Evolutionary conservation across 169 alveolate species (phyloP).

Genomic region (Miamiensis avidus): DNA sequence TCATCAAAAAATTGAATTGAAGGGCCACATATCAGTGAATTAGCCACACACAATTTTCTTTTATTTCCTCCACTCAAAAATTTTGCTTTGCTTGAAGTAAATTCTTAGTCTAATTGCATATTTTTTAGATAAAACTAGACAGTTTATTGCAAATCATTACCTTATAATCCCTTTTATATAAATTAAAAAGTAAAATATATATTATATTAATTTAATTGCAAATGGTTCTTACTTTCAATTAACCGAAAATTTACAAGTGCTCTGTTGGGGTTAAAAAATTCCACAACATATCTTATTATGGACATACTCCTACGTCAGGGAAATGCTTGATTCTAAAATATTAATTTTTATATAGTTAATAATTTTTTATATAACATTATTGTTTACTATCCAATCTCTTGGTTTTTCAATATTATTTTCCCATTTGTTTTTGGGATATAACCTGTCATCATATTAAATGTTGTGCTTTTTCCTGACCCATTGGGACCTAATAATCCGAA

Average conservation of each 20-base stretch:
- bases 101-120: conserved; percentile 45
- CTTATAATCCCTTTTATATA: conserved; percentile 47
- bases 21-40: conserved; percentile 33
- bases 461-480: conserved; percentile 89
- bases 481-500: conserved; percentile 80
- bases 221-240: conserved; percentile 46
- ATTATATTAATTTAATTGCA: too few species aligned
- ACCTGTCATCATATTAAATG: conserved; percentile 83
- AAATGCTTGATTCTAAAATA: conserved; percentile 4
- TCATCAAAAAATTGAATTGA: conserved; percentile 34
- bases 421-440: conserved; percentile 69
- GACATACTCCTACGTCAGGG: conserved; percentile 37
- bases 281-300: conserved; percentile 72
- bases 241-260: conserved; percentile 81
- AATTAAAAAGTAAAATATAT: background rate
- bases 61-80: conserved; percentile 40
- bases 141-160: conserved; percentile 35
- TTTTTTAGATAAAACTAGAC: conserved; percentile 44
- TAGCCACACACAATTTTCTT: conserved; percentile 40
- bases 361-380: background rate
- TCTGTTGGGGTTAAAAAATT: conserved; percentile 83
- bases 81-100: background rate
- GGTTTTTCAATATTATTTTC: conserved; percentile 52
- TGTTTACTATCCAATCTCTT: conserved; percentile 47
- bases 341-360: too few species aligned